Evolutionary conservation across 2,329 filamentous ascomycete species (phyloP), one percentile per base, ranked within the genome.

Genomic region (Aspergillus ibericus): DNA sequence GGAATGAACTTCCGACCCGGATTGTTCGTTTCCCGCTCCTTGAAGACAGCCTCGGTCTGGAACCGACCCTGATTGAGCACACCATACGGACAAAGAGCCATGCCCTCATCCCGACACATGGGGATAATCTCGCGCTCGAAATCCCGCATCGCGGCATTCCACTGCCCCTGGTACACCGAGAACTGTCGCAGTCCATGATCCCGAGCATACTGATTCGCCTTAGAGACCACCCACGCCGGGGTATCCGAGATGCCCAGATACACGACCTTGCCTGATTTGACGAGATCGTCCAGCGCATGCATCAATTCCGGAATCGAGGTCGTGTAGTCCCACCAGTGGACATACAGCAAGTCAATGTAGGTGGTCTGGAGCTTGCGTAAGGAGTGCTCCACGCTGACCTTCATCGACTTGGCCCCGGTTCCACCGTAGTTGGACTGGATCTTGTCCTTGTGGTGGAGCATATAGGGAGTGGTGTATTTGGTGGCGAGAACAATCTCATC

Each of bases 131-230:
- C 87, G 22, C 86, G 80, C 75, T 89, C 87, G 52, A 89, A 83
- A 70, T 91, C 88, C 22, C 89, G 83, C 49, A 84, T 79, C 1
- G 77, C 80, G 16, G 82, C 80, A 20, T 77, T 83, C 86, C 87
- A 91, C 10, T 75, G 77, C 9, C 88, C 88, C 72, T 89, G 87
- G 68, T 90, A 91, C 16, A 91, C 82, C 20, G 78, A 82, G 74
- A 93, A 93, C 36, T 82, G 87, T 0, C 85, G 83, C n/a, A 91
- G 78, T 4, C 87, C 88, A 59, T 91, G 84, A 61, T 84, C 81
- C 20, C 87, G 83, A 4, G 90, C 90, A 69, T 92, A 74, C 73
- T 79, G 67, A 57, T 83, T 82, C 0, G 78, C 78, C 54, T 79
- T 80, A 51, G 70, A 70, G 2, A 82, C 79, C 1, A 82, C 65